A percentile compares a stretch with the other conserved stretches of the same genome.
These are phyloP conservation scores for Diaporthe citri DNA, from an alignment of 2,329 filamentous ascomycete species.

Conservation along the genomic window DNA sequence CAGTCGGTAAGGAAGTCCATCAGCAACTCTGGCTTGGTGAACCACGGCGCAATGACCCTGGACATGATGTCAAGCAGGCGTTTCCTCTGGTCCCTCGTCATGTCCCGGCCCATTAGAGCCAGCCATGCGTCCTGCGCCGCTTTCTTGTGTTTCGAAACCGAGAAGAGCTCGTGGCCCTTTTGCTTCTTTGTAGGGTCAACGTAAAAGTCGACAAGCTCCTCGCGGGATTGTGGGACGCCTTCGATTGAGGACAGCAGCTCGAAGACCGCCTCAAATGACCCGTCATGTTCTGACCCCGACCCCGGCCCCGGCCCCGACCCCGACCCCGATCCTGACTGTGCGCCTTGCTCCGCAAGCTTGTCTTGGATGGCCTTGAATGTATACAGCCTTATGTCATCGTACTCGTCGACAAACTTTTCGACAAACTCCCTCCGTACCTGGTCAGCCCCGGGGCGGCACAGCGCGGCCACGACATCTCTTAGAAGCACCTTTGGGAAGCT, in stretches of 20 bases:
- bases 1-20: slow-evolving; percentile 98
- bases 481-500: slow-evolving; percentile 79
- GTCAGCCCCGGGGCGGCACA: slow-evolving; percentile 71
- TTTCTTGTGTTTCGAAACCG: slow-evolving; percentile 79
- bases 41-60: slow-evolving; percentile 87
- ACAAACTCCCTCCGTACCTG: slow-evolving; percentile 79
- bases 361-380: slow-evolving; percentile 76
- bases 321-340: slow-evolving; percentile 40
- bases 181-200: slow-evolving; percentile 71
- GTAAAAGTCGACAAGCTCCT: slow-evolving; percentile 79
- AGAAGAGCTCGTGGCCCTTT: slow-evolving; percentile 75
- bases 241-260: slow-evolving; percentile 76
- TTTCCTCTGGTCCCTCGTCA: slow-evolving; percentile 83
- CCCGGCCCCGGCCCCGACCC: slow-evolving; percentile 31
- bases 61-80: slow-evolving; percentile 81
- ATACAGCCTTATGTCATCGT: slow-evolving; percentile 87
- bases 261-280: slow-evolving; percentile 67
- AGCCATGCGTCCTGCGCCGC: slow-evolving; percentile 91
- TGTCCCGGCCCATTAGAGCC: slow-evolving; percentile 75
- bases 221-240: slow-evolving; percentile 74
- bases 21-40: slow-evolving; percentile 86
- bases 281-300: neutral
- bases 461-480: slow-evolving; percentile 69
- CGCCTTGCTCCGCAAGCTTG: slow-evolving; percentile 44
- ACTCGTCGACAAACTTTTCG: slow-evolving; percentile 82